These are phyloP conservation scores for Dicorynia guianensis DNA, from an alignment of 306 rosid genomes.

Conservation along the genomic window DNA sequence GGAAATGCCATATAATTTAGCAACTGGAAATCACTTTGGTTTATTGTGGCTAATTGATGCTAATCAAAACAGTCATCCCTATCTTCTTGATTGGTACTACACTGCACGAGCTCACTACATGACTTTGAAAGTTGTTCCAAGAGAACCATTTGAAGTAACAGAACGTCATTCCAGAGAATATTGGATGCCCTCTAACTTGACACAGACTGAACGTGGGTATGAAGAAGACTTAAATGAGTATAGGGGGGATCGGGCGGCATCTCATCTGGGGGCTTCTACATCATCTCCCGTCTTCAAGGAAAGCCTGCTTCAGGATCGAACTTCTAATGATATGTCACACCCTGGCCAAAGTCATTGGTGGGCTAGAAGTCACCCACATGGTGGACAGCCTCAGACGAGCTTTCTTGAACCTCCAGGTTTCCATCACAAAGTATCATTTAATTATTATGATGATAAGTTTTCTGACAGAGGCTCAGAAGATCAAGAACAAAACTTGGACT, in stretches of 20 bases:
- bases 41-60: conserved; percentile 68
- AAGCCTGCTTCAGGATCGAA: conserved; percentile 56
- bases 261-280: conserved; percentile 79
- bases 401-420: conserved; percentile 90
- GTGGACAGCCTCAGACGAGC: conserved; percentile 62
- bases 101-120: conserved; percentile 50
- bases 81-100: conserved; percentile 90
- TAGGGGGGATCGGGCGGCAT: conserved; percentile 42
- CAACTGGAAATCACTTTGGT: conserved; percentile 55
- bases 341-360: conserved; percentile 74
- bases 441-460: conserved; percentile 43
- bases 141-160: conserved; percentile 47
- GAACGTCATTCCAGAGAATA: conserved; percentile 53
- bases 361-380: conserved; percentile 60
- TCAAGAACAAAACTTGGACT: conserved; percentile 55
- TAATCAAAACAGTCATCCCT: conserved; percentile 65
- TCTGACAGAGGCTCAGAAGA: conserved; percentile 75
- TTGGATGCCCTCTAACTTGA: conserved; percentile 59
- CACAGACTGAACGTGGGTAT: conserved; percentile 45
- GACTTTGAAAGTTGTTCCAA: conserved; percentile 38
- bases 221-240: conserved; percentile 52
- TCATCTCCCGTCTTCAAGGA: conserved; percentile 66
- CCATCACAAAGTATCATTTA: conserved; percentile 40
- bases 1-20: conserved; percentile 56
- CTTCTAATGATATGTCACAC: conserved; percentile 28